phyloP scores from a whole-genome alignment of 2,329 filamentous ascomycete species.

The Calonectria fujianensis region DNA sequence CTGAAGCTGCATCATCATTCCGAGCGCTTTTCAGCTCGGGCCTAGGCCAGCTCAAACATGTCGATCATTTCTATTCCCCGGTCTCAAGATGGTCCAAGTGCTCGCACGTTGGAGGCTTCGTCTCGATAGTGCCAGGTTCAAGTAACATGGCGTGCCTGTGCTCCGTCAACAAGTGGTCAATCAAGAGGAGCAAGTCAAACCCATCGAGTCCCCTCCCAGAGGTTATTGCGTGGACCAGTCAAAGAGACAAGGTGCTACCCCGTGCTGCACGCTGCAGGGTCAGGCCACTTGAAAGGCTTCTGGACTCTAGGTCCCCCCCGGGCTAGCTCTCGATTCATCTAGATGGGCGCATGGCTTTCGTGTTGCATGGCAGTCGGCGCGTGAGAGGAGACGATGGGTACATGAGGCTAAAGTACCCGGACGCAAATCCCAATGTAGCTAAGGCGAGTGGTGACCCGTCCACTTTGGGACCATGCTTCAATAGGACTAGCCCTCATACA shows the following conservation, averaged over 20 bases:
- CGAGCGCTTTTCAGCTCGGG: conserved; percentile 12
- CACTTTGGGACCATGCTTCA: neutral
- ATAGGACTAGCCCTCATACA: conserved; percentile 7
- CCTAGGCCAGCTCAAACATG: conserved; percentile 10
- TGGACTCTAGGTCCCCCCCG: conserved; percentile 13
- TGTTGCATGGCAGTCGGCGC: conserved; percentile 19
- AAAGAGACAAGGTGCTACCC: conserved; percentile 7
- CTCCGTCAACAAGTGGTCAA: neutral
- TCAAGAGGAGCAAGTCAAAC: neutral
- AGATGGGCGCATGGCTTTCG: conserved; percentile 25
- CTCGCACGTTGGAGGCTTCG: neutral
- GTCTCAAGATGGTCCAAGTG: conserved; percentile 23
- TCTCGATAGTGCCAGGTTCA: conserved; percentile 13
- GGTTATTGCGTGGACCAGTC: conserved; percentile 18
- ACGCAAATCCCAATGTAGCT: conserved; percentile 38
- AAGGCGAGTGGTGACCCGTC: conserved; percentile 34
- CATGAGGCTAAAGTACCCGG: conserved; percentile 34
- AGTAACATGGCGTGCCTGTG: conserved; percentile 19
- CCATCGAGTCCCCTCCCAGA: neutral
- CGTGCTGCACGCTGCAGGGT: conserved; percentile 16
- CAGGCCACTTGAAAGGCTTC: conserved; percentile 23
- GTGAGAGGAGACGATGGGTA: conserved; percentile 25
- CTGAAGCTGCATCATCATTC: conserved; percentile 11
- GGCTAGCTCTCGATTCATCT: conserved; percentile 25
- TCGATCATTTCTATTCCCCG: conserved; percentile 18